phyloP scores from a whole-genome alignment of 441 rosid species.

The Jatropha multifida region DNA sequence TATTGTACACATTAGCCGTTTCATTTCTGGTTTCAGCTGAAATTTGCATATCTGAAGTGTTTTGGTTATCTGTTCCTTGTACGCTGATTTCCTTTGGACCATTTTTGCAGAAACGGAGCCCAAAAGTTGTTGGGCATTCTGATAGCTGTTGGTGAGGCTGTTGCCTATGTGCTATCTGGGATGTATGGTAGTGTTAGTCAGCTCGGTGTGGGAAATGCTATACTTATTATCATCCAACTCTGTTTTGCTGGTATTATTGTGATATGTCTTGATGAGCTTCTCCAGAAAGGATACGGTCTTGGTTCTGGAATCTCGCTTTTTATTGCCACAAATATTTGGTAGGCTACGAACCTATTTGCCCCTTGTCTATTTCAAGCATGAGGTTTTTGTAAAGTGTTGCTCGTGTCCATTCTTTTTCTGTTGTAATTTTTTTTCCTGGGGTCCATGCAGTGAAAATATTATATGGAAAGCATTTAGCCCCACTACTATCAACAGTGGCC shows the following conservation, averaged over 20 bases:
- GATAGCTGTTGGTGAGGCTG: slow-evolving; percentile 92
- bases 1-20: background rate
- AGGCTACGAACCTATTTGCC: background rate
- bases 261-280: slow-evolving; percentile 89
- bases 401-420: background rate
- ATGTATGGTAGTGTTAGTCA: slow-evolving; percentile 90
- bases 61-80: background rate
- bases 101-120: slow-evolving; percentile 62
- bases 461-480: slow-evolving; percentile 99
- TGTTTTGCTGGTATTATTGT: slow-evolving; percentile 93
- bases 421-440: background rate
- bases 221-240: slow-evolving; percentile 83
- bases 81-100: background rate
- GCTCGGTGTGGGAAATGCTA: slow-evolving; percentile 92
- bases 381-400: background rate
- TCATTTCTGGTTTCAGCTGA: background rate
- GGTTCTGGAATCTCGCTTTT: slow-evolving; percentile 97
- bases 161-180: slow-evolving; percentile 88
- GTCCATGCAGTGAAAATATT: slow-evolving; percentile 60
- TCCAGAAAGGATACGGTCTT: slow-evolving; percentile 87
- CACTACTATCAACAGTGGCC: slow-evolving; percentile 87
- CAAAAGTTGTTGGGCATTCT: slow-evolving; percentile 81
- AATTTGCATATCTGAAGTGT: background rate
- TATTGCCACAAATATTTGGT: slow-evolving; percentile 97
- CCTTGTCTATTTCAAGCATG: background rate